Evolutionary conservation across 164 flowering plant genomes (phyloP), one percentile per base, ranked within the genome.

Genomic region (Stephania cephalantha): DNA sequence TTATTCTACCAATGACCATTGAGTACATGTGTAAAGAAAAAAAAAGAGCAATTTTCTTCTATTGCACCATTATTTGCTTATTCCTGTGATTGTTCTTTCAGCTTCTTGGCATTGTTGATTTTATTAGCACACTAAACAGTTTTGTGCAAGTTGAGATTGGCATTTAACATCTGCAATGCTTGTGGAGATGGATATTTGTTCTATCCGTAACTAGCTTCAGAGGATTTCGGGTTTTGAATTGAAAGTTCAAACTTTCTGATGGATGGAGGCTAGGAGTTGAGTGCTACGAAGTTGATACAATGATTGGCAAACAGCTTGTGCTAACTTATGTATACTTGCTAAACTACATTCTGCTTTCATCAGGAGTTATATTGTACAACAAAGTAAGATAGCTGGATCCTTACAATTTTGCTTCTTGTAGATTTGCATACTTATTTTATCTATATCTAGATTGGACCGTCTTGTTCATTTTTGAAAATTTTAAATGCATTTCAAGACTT

Each of bases 361-460:
- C 98, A 2, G 98, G 91, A 76, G 98, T 93, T 74, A 93, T 93
- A 50, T 80, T 93, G 84, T 93, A 91, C 80, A 93, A 93, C 86
- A 93, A 93, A 94, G 97, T 91, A 75, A 65, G 25, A 31, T 29
- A 20, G 17, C 12, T 67, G 11, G 46, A 22, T 20, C 31, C 44
- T 44, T 69, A 42, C 17, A 53, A 5, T 75, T 69, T n/a, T 68
- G 77, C 0, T 9, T 53, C 31, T 29, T 50, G 3, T 35, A 35
- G 42, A 35, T 35, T 35, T 35, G 42, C 42, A 35, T 35, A 35
- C 42, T 35, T 35, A 35, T 35, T 35, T 35, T 35, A 35, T 35
- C 42, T 35, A 35, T 35, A 35, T 35, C 4, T 35, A 35, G 42
- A 35, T 35, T 35, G 42, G 42, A 2, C 4, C 3, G 42, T 35